A percentile compares a stretch with the other conserved stretches of the same genome.
Evolutionary conservation across 176 grass and related monocot genomes (phyloP).

Genomic region (Oryza punctata): DNA sequence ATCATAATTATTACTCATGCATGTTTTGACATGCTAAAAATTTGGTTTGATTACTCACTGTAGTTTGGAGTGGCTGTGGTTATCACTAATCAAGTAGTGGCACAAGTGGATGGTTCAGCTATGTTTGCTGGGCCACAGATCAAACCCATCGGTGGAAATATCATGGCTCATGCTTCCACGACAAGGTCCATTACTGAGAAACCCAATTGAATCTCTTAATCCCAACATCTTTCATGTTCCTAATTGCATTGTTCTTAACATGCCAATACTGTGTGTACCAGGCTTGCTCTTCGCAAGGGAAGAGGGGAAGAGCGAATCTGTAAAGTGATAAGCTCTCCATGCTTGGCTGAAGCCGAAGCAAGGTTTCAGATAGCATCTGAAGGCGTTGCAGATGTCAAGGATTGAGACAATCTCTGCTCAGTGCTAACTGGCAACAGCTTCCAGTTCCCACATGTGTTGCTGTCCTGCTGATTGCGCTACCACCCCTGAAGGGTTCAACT

Average conservation of each 20-base stretch:
- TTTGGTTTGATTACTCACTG: constrained; percentile 12
- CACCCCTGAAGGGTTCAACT: not conserved
- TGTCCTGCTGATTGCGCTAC: not conserved
- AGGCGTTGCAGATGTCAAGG: constrained; percentile 78
- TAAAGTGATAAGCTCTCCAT: constrained; percentile 92
- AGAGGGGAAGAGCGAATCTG: constrained; percentile 83
- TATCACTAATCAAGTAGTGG: constrained; percentile 97
- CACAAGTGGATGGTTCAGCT: constrained; percentile 96
- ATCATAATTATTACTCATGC: not conserved
- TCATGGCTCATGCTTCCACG: constrained; percentile 97
- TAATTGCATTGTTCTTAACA: not conserved
- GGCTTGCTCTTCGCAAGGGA: constrained; percentile 92
- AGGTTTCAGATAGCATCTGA: constrained; percentile 76
- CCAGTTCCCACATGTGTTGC: not conserved
- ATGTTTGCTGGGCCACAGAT: constrained; percentile 91
- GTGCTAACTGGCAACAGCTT: not conserved
- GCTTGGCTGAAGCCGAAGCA: constrained; percentile 78
- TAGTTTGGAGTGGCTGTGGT: constrained; percentile 98
- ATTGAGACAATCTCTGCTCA: constrained; percentile 34
- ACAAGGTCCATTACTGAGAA: constrained; percentile 50
- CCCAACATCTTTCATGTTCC: not conserved
- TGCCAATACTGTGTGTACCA: constrained; percentile 26
- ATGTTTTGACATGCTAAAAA: constrained; percentile 10
- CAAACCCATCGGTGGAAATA: constrained; percentile 91
- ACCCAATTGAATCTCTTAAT: not conserved